Conservation (phyloP, 108 stramenopile species). For the Poteriospumella lacustris region DNA sequence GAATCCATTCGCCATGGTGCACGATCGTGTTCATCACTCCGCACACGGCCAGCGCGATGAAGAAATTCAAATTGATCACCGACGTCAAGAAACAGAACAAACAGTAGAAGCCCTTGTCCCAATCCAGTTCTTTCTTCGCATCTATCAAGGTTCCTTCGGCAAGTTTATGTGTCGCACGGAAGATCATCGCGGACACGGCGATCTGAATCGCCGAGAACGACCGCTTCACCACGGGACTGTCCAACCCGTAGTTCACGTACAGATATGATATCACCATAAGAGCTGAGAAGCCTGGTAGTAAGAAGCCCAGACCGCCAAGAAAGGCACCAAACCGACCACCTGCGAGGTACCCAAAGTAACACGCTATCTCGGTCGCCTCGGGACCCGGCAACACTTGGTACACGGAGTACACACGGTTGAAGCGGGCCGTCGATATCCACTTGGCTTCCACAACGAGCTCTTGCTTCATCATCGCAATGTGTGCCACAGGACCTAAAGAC, state of each 20-base stretch:
- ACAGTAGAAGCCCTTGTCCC: not conserved
- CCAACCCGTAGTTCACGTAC: not conserved
- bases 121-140: not conserved
- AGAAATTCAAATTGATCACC: not conserved
- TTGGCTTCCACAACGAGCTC: not conserved
- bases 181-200: not conserved
- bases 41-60: not conserved
- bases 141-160: not conserved
- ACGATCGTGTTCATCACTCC: not conserved
- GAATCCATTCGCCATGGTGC: not conserved
- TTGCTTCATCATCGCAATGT: not conserved
- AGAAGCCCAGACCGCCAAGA: not conserved
- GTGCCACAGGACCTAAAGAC: not conserved
- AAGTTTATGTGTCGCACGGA: not conserved
- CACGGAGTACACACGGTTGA: not conserved
- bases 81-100: not conserved
- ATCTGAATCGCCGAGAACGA: not conserved
- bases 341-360: not conserved
- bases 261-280: not conserved
- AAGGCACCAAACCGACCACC: not conserved
- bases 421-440: not conserved
- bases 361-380: not conserved
- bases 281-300: not conserved
- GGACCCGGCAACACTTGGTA: not conserved
- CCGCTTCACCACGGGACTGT: not conserved